phyloP scores from a whole-genome alignment of 2,329 filamentous ascomycete genomes.

The Xylariaceae sp. region DNA sequence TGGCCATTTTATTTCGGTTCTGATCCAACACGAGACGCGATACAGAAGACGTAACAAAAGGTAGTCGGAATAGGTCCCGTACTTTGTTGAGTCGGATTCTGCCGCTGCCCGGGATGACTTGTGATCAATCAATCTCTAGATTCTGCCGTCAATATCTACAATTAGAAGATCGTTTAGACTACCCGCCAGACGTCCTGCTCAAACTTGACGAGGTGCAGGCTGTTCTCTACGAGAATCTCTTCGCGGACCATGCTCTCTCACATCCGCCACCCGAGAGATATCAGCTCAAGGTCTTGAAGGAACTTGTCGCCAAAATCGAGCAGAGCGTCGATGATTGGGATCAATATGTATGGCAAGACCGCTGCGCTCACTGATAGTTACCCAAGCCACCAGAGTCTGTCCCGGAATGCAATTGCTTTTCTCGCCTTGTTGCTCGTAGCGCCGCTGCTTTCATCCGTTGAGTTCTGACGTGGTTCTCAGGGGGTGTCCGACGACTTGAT shows the following conservation, averaged over 20 bases:
- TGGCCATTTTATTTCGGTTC: too few species aligned
- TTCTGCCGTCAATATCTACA: conserved; percentile 80
- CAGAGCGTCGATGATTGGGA: conserved; percentile 76
- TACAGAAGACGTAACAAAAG: too few species aligned
- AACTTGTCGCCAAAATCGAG: conserved; percentile 69
- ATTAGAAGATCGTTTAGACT: conserved; percentile 62
- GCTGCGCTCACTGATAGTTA: not conserved
- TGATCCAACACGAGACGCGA: too few species aligned
- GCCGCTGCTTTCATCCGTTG: too few species aligned
- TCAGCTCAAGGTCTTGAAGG: conserved; percentile 69
- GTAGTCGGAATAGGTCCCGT: too few species aligned
- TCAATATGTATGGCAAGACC: conserved; percentile 67
- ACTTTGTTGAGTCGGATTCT: too few species aligned
- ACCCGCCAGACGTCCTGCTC: conserved; percentile 59
- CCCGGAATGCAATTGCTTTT: too few species aligned
- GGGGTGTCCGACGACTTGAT: conserved; percentile 82
- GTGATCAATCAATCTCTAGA: conserved; percentile 21
- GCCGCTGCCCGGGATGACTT: too few species aligned
- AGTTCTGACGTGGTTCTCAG: conserved; percentile 44
- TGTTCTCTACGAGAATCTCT: conserved; percentile 64
- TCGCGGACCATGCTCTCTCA: conserved; percentile 54
- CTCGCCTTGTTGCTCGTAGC: too few species aligned
- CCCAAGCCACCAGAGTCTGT: too few species aligned
- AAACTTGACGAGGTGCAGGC: conserved; percentile 62
- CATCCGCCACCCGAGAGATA: conserved; percentile 68